Evolutionary conservation across 2,329 filamentous ascomycete species (phyloP).

Genomic region (Xylariales sp.): DNA sequence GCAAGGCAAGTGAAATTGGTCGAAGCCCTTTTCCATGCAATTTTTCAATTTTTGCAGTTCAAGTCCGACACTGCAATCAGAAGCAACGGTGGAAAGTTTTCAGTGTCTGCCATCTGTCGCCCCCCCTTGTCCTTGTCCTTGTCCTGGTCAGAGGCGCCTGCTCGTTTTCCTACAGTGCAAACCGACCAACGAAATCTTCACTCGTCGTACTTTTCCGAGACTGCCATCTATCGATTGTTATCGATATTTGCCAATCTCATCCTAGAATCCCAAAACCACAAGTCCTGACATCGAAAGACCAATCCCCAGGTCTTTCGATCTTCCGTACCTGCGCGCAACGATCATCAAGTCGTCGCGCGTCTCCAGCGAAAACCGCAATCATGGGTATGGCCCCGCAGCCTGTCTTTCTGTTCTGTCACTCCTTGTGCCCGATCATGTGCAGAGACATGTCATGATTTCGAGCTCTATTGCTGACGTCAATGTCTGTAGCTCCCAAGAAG

Average conservation of each 20-base stretch:
- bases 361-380: slow-evolving; percentile 46
- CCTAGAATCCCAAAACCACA: too few species aligned
- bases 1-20: neutral
- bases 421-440: neutral
- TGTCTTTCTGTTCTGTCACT: slow-evolving; percentile 5
- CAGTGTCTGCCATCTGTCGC: neutral
- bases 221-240: too few species aligned
- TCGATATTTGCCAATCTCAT: too few species aligned
- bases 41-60: too few species aligned
- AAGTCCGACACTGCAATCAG: too few species aligned
- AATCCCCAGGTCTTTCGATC: slow-evolving; percentile 5
- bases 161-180: too few species aligned
- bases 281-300: slow-evolving; percentile 11
- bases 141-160: too few species aligned
- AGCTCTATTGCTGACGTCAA: slow-evolving; percentile 37
- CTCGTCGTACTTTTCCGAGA: too few species aligned
- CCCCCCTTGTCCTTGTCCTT: neutral
- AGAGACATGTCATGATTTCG: neutral
- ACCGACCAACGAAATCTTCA: too few species aligned
- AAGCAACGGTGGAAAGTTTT: neutral
- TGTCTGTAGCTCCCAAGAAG: slow-evolving; percentile 74
- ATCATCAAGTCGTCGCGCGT: slow-evolving; percentile 21
- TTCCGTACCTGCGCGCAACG: slow-evolving; percentile 18
- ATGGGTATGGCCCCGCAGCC: slow-evolving; percentile 50
- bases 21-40: neutral